Evolutionary conservation across 306 rosid species (phyloP).

Genomic region (Comarum palustre): DNA sequence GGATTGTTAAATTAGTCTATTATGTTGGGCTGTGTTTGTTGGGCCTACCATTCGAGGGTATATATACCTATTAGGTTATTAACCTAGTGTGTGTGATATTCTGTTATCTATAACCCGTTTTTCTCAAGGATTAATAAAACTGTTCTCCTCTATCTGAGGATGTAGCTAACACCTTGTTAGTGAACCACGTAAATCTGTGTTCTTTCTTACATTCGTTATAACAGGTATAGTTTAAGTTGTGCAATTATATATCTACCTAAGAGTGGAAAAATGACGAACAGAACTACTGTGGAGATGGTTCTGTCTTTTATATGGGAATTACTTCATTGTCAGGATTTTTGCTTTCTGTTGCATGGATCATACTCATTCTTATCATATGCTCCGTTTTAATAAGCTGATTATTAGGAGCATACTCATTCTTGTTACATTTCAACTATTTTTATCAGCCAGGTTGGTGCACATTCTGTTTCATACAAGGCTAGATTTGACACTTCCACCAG

Average conservation of each 20-base stretch:
- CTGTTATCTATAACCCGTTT: too few relatives aligned
- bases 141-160: too few relatives aligned
- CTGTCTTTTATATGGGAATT: not conserved
- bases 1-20: too few relatives aligned
- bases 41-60: too few relatives aligned
- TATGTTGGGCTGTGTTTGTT: too few relatives aligned
- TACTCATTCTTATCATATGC: slow-evolving; percentile 16
- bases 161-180: too few relatives aligned
- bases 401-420: slow-evolving; percentile 5
- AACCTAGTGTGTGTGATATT: too few relatives aligned
- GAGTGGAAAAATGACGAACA: not conserved
- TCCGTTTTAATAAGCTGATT: slow-evolving; percentile 5
- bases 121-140: too few relatives aligned
- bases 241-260: not conserved
- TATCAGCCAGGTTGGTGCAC: slow-evolving; percentile 2
- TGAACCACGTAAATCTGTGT: too few relatives aligned
- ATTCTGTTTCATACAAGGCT: slow-evolving; percentile 9
- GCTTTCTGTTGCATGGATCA: slow-evolving; percentile 16
- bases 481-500: not conserved
- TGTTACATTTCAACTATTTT: not conserved
- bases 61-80: too few relatives aligned
- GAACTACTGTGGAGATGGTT: not conserved
- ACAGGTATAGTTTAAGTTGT: slow-evolving; percentile 8
- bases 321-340: slow-evolving; percentile 1
- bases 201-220: too few relatives aligned